Conservation (phyloP, 2,329 filamentous ascomycete species). For the Fusarium sulawesiense region DNA sequence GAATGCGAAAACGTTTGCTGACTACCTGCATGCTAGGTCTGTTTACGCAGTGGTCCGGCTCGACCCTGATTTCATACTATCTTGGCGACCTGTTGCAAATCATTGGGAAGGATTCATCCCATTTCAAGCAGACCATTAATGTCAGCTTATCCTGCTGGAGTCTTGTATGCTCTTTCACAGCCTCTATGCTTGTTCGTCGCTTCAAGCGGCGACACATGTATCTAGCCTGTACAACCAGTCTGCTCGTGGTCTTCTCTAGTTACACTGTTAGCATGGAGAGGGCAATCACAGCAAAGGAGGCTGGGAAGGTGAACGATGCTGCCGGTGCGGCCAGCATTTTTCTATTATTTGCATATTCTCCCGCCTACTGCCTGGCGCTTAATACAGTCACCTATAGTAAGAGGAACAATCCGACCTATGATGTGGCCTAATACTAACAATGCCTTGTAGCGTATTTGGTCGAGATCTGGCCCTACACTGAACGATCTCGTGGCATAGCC, state of each 20-base stretch:
- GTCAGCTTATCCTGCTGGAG: background rate
- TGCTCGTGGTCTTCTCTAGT: background rate
- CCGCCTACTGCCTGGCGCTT: background rate
- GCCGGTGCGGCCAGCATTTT: background rate
- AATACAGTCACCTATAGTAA: background rate
- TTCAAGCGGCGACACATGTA: background rate
- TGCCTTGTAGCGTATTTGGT: background rate
- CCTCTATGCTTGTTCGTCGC: background rate
- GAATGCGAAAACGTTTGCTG: slow-evolving; percentile 47
- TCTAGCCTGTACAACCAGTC: background rate
- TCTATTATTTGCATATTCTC: background rate
- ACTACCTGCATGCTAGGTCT: slow-evolving; percentile 54
- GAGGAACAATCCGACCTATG: fast-evolving
- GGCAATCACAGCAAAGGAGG: background rate
- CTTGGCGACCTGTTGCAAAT: slow-evolving; percentile 43
- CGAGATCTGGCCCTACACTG: background rate
- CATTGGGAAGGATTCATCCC: slow-evolving; percentile 11
- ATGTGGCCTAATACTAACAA: fast-evolving
- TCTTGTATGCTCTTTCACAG: background rate
- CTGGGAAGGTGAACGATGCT: background rate
- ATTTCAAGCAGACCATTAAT: background rate
- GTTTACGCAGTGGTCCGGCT: slow-evolving; percentile 56
- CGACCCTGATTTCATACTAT: slow-evolving; percentile 47
- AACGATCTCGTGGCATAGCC: background rate
- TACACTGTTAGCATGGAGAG: background rate